A percentile compares a stretch with the other conserved stretches of the same genome.
Conservation (phyloP, 2,329 filamentous ascomycete species). For the Leptoxyphium fumago region DNA sequence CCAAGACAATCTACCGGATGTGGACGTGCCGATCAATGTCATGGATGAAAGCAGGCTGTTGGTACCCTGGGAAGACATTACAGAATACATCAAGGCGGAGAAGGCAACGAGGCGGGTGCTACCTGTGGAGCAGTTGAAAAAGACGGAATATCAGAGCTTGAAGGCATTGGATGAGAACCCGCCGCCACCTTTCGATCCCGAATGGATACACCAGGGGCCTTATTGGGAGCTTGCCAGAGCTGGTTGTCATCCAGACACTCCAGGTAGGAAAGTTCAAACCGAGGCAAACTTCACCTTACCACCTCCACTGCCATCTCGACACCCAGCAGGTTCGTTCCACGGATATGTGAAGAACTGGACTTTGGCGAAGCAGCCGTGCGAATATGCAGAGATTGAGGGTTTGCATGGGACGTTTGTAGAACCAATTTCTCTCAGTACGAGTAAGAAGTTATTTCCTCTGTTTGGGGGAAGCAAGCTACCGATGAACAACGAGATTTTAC, state of each 20-base stretch:
- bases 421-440: conserved; percentile 31
- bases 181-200: conserved; percentile 15
- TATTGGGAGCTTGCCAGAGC: conserved; percentile 30
- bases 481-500: conserved; percentile 37
- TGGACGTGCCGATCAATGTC: conserved; percentile 33
- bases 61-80: conserved; percentile 32
- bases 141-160: conserved; percentile 15
- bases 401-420: conserved; percentile 36
- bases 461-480: conserved; percentile 37
- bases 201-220: conserved; percentile 17
- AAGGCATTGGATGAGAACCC: conserved; percentile 13
- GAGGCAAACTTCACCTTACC: conserved; percentile 24
- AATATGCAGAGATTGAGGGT: conserved; percentile 29
- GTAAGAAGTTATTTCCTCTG: conserved; percentile 31
- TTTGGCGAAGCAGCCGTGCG: conserved; percentile 29
- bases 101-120: conserved; percentile 15
- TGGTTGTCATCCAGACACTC: conserved; percentile 26
- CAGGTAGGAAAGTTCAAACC: conserved; percentile 21
- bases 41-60: conserved; percentile 36
- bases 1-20: conserved; percentile 26
- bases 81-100: conserved; percentile 23
- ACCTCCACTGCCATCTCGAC: conserved; percentile 18
- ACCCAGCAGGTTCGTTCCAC: conserved; percentile 20
- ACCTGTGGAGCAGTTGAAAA: conserved; percentile 17
- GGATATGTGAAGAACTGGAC: conserved; percentile 37